Conservation (phyloP, 2,329 filamentous ascomycete species). For the Xylaria sp. region DNA sequence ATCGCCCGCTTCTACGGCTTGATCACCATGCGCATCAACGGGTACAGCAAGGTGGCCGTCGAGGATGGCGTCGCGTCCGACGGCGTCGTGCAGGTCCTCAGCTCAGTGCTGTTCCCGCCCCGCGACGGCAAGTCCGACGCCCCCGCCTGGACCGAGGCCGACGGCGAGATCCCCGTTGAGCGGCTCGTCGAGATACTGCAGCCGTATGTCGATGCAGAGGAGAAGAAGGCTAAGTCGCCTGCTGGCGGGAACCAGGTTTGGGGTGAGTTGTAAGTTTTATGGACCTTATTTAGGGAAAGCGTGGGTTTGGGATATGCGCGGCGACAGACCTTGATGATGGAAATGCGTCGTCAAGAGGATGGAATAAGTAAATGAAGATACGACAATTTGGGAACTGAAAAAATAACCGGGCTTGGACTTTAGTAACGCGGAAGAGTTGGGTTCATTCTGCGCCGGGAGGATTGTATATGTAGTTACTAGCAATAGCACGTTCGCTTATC, state of each 20-base stretch:
- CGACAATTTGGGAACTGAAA: not conserved
- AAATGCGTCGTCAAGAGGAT: no score
- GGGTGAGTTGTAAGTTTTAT: constrained; percentile 39
- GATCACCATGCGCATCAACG: constrained; percentile 80
- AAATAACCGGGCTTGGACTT: not conserved
- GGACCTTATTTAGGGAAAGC: not conserved
- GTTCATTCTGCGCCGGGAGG: constrained; percentile 3
- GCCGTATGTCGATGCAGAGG: constrained; percentile 55
- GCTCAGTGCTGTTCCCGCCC: constrained; percentile 80
- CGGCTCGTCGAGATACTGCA: constrained; percentile 39
- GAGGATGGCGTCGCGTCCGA: constrained; percentile 79
- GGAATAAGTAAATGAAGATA: constrained; percentile 4
- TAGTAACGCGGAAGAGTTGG: not conserved
- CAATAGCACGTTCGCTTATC: constrained; percentile 13
- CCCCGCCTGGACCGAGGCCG: constrained; percentile 65
- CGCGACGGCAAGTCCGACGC: constrained; percentile 57
- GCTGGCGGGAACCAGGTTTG: constrained; percentile 28
- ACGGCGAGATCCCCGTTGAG: constrained; percentile 53
- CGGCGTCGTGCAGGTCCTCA: constrained; percentile 84
- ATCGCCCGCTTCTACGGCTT: constrained; percentile 75
- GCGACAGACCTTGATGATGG: not conserved
- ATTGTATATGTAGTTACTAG: not conserved
- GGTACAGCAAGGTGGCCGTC: constrained; percentile 71
- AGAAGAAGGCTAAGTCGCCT: constrained; percentile 2
- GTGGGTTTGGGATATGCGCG: not conserved